Evolutionary conservation across 306 rosid genomes (phyloP), one percentile per base, ranked within the genome.

Genomic region (Trichosanthes truncata): DNA sequence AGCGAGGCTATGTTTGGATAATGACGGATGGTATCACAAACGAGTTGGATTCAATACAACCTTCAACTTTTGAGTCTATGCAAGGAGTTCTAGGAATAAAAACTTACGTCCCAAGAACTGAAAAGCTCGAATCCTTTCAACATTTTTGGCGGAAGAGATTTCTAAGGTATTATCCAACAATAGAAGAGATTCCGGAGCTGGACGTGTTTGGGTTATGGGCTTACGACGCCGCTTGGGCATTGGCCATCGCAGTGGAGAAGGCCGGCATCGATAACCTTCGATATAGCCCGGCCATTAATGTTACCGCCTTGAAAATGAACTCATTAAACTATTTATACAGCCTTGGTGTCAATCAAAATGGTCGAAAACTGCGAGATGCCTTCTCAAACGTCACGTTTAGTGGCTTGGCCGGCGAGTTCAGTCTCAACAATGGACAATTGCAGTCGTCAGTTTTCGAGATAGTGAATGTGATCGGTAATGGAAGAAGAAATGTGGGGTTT

Each of bases 171-270:
- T 40, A 87, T 78, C 90, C 87, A 49, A 46, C 43, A 5, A 80
- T 81, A 11, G 49, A 23, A 26, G 74, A 87, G 29, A 52, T 25
- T 36, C 72, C 57, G 3, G 5, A 78, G 69, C 51, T 85, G 74
- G 56, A 82, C 51, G 79, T 46, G 49, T 82, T 75, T 48, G 87
- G 90, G 0, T 25, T 83, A 31, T 89, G 91, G 96, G 93, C 93
- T 66, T 81, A 86, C 60, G 93, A 89, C 75, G 78, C 86, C 11
- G 72, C 86, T 79, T 65, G 75, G 7, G 91, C 92, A 21, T 45
- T 89, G 26, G 91, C 91, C 29, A 83, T 65, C 80, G 90, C 90
- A 17, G 59, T 86, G 29, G 90, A 89, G 76, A 66, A 82, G 18
- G 86, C 53, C 7, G 62, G 74, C n/a, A 46, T 46, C 13, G 38